These are phyloP conservation scores for Neostapfia colusana DNA, from an alignment of 176 grass and related monocot species.

Conservation along the genomic window DNA sequence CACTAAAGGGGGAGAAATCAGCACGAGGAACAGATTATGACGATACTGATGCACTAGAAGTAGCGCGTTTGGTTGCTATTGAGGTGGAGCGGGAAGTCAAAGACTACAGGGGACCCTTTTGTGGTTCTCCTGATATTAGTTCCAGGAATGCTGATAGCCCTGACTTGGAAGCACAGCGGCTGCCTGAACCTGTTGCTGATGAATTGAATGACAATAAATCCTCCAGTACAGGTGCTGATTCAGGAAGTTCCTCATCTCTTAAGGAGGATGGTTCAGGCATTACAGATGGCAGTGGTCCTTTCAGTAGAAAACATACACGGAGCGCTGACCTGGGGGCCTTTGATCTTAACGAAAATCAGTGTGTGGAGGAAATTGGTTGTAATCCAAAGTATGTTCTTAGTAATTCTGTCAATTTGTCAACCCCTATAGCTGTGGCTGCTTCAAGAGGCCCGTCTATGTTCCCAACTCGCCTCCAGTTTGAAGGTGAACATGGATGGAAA, in stretches of 20 bases:
- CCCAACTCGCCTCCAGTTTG: conserved; percentile 56
- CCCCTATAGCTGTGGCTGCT: conserved; percentile 67
- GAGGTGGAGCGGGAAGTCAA: conserved; percentile 71
- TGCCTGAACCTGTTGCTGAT: conserved; percentile 24
- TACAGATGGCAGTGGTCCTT: conserved; percentile 53
- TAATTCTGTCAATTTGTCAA: conserved; percentile 52
- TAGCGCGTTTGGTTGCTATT: conserved; percentile 64
- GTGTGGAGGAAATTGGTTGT: conserved; percentile 42
- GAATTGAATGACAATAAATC: conserved; percentile 46
- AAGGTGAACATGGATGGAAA: conserved; percentile 71
- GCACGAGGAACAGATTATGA: conserved; percentile 44
- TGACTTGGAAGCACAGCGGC: conserved; percentile 39
- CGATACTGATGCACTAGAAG: conserved; percentile 74
- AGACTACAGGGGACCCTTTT: conserved; percentile 73
- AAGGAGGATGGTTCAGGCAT: conserved; percentile 66
- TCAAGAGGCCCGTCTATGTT: conserved; percentile 58
- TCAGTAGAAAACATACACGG: conserved; percentile 42
- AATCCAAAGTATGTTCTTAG: conserved; percentile 35
- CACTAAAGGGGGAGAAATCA: conserved; percentile 42
- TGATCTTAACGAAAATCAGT: conserved; percentile 65
- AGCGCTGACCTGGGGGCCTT: conserved; percentile 37
- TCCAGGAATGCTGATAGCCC: conserved; percentile 42
- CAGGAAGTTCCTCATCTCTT: conserved; percentile 55
- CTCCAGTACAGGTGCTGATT: conserved; percentile 38
- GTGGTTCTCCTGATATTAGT: conserved; percentile 70